Base-by-base conservation (phyloP, 2,329 filamentous ascomycete genomes). In the Fusarium sp. region DNA sequence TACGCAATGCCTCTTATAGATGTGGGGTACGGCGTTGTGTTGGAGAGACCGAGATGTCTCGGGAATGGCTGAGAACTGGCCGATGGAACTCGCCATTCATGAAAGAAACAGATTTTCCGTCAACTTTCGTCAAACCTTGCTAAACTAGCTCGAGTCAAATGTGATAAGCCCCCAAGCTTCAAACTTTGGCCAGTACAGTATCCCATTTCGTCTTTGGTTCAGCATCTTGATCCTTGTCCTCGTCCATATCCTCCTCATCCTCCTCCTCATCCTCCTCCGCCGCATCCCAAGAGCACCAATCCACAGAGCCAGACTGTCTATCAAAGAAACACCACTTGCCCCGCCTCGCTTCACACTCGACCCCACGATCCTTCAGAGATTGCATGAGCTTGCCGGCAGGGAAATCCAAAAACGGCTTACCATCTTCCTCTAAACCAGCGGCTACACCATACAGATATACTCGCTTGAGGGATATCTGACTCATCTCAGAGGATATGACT, bases 311-410 rank as follows among this genome's bases (percentile, higher is more conserved):
- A 1, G 16, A 1, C 2, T 5, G 5, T 6, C 18, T 28, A 28
- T 71, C 31, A 48, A 73, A 73, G 14, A 22, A 56, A 12, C 66
- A 75, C 72, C 72, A 75, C 2, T 45, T 33, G 0, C 72, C 72
- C 22, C 57, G 10, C 7, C 72, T 68, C 6, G 62, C 72, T n/a
- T 75, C 69, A 12, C 66, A 71, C 6, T 45, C 28, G 0, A 71
- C 14, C 5, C 26, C 39, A 5, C 26, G 24, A 0, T 20, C 12
- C 7, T 55, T 15, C 7, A 75, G n/a, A 18, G 56, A 15, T 0
- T 28, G 14, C 57, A 73, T 59, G 4, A 75, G 50, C 8, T 22
- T 26, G 12, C 62, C 53, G 0, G 28, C 35, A 0, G 61, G 55
- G 1, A 28, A 13, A 2, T 33, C 12, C 13, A 22, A 22, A 22